Percentiles rank a stretch among this genome's conserved stretches.
Conservation (phyloP, 2,329 filamentous ascomycete species). For the Cladophialophora yegresii region DNA sequence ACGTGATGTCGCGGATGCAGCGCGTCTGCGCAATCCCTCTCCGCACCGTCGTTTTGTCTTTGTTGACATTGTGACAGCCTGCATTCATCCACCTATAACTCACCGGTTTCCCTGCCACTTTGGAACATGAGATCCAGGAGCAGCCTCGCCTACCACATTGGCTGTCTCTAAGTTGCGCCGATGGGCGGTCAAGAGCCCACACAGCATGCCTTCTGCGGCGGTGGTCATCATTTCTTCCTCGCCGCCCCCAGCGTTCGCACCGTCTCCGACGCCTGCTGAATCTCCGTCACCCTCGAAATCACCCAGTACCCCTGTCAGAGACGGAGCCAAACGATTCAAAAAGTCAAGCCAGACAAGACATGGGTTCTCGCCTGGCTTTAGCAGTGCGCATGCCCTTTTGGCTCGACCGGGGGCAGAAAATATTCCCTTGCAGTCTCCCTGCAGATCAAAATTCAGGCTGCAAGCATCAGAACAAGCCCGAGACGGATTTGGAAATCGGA, state of each 20-base stretch:
- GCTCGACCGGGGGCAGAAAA: slow-evolving; percentile 27
- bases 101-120: neutral
- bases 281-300: slow-evolving; percentile 38
- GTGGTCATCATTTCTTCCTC: slow-evolving; percentile 48
- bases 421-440: slow-evolving; percentile 20
- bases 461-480: slow-evolving; percentile 8
- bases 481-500: neutral
- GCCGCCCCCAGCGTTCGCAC: slow-evolving; percentile 41
- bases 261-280: slow-evolving; percentile 40
- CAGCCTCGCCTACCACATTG: slow-evolving; percentile 14
- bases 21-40: neutral
- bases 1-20: neutral
- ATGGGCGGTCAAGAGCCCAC: slow-evolving; percentile 27
- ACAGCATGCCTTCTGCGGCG: slow-evolving; percentile 38
- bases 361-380: slow-evolving; percentile 27
- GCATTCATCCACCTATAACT: neutral
- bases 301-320: slow-evolving; percentile 37
- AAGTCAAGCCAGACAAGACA: slow-evolving; percentile 24
- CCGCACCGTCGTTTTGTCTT: neutral
- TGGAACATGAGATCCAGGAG: neutral
- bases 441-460: slow-evolving; percentile 21
- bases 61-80: neutral
- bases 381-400: slow-evolving; percentile 20
- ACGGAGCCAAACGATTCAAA: slow-evolving; percentile 25
- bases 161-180: slow-evolving; percentile 23